Evolutionary conservation across 2,329 filamentous ascomycete species (phyloP), one percentile per base, ranked within the genome.

Genomic region (Penicillium janthinellum): DNA sequence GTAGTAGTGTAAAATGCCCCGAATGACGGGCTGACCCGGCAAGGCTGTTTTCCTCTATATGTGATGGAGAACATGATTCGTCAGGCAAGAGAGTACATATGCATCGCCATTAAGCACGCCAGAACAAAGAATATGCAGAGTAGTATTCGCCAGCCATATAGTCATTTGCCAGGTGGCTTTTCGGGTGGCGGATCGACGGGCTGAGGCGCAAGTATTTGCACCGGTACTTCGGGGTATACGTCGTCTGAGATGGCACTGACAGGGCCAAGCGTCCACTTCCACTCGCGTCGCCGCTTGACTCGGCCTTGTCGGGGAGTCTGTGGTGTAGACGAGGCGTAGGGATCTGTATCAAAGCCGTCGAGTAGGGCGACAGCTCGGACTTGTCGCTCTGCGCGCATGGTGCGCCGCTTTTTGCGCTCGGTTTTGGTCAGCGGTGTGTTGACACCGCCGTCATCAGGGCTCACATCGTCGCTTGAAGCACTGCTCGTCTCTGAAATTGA

Each of bases 201-300:
- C 38, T 42, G 34, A 15, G 51, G 50, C 5, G 58, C 38, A 4
- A 41, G 38, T 14, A 48, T 38, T 41, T 54, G 58, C 20, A 48
- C 50, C 31, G 56, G 45, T 10, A 59, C 45, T 31, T 58, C 51
- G 12, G 60, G 47, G 22, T 59, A 50, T 17, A 34, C 44, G 28
- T 31, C 59, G 11, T 61, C 62, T 8, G 61, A 54, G 14, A 35
- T 54, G 25, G 54, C 56, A 15, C 72, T 66, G 31, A 82, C 62
- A 11, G 82, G 79, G 1, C 80, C 82, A 11, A 86, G 71, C 1
- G 84, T 86, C 84, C 84, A 86, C 49, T 79, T 75, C 84, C 84
- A 86, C 65, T 84, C 79, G 20, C 84, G 72, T 28, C 79, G 79
- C 41, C 82, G 77, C 69, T 86, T 86, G 60, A 76, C 77, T 25